A percentile compares a stretch with the other conserved stretches of the same genome.
These are phyloP conservation scores for Chlamydomonas reinhardtii DNA, from an alignment of 163 green algal species.

Conservation along the genomic window DNA sequence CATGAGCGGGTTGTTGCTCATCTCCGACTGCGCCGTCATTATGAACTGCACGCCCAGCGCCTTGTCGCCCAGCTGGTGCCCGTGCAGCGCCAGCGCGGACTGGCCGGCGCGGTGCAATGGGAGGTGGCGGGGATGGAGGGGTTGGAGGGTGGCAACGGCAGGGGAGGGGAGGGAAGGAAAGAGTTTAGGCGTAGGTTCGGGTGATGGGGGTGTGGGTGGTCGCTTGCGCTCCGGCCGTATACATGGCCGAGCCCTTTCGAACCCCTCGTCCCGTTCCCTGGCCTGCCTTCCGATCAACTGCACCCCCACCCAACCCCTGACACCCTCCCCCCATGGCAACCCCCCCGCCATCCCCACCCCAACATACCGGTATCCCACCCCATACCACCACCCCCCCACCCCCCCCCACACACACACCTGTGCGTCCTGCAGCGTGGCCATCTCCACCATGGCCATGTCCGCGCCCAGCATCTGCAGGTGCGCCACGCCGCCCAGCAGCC, in stretches of 20 bases:
- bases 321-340: too few relatives aligned
- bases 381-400: too few relatives aligned
- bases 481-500: conserved; percentile 58
- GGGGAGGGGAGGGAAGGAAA: background rate
- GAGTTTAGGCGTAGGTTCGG: too few relatives aligned
- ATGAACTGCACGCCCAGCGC: conserved; percentile 64
- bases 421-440: conserved; percentile 54
- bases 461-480: conserved; percentile 45
- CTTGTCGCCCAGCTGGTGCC: conserved; percentile 69
- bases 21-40: conserved; percentile 45
- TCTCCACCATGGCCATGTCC: conserved; percentile 74
- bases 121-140: too few relatives aligned
- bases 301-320: too few relatives aligned
- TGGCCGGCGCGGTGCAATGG: background rate
- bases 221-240: too few relatives aligned
- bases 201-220: too few relatives aligned
- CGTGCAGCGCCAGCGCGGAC: conserved; percentile 61
- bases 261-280: too few relatives aligned
- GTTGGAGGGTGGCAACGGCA: too few relatives aligned
- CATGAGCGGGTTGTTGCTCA: conserved; percentile 47
- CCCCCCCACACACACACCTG: background rate
- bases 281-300: too few relatives aligned
- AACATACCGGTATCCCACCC: too few relatives aligned
- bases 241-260: too few relatives aligned
- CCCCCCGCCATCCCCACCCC: background rate